phyloP scores from a whole-genome alignment of 768 basidiomycete species.

The Phanerochaete sordida region DNA sequence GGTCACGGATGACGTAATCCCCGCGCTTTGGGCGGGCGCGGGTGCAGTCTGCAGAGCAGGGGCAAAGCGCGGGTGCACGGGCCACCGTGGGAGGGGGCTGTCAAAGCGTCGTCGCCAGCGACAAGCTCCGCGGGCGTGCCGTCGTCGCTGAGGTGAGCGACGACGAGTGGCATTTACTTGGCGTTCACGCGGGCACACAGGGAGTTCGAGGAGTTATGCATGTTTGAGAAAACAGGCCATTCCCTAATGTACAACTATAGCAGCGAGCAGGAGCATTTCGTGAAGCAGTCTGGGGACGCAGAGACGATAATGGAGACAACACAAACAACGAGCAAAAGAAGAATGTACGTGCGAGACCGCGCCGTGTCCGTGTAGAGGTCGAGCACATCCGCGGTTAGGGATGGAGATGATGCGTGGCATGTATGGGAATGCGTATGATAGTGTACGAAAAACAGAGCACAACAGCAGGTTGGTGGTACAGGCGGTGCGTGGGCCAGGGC shows the following conservation, averaged over 20 bases:
- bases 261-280: neutral
- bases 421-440: neutral
- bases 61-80: neutral
- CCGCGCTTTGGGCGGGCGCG: neutral
- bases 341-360: neutral
- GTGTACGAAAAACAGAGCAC: neutral
- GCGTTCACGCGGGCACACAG: no score
- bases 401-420: neutral
- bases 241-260: conserved; percentile 1
- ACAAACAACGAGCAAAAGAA: neutral
- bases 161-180: no score
- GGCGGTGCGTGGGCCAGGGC: neutral
- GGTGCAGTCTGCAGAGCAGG: no score
- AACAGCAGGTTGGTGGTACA: neutral
- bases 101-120: no score
- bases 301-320: neutral
- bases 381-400: neutral
- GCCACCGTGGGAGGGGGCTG: neutral
- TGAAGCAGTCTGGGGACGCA: neutral
- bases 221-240: neutral
- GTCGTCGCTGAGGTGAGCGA: no score
- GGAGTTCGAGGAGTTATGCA: neutral
- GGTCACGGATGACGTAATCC: neutral
- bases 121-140: no score
- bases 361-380: neutral